These are phyloP conservation scores for Kodamaea lidongshanica DNA, from an alignment of 805 yeast species.

Conservation along the genomic window DNA sequence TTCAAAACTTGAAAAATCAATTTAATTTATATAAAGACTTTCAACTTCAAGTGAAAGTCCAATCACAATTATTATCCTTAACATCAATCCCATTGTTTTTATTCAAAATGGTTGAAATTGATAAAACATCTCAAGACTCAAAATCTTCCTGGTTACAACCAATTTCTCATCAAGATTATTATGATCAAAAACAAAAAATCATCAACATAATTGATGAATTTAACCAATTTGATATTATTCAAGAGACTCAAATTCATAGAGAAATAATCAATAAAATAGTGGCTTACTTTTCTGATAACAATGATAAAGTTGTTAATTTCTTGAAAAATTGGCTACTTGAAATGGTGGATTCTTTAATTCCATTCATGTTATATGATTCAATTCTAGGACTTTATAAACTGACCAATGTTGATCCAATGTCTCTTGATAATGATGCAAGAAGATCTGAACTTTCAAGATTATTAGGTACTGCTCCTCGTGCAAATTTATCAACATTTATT, in stretches of 20 bases:
- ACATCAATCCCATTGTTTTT: conserved; percentile 31
- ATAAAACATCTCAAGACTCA: conserved; percentile 6
- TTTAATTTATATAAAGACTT: conserved; percentile 38
- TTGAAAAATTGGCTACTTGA: conserved; percentile 37
- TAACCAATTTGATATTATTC: conserved; percentile 11
- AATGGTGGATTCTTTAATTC: conserved; percentile 36
- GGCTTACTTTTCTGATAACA: conserved; percentile 7
- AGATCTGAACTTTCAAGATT: conserved; percentile 18
- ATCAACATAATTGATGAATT: conserved; percentile 18
- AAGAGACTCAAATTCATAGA: conserved; percentile 19
- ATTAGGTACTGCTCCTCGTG: conserved; percentile 32
- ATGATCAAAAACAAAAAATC: conserved; percentile 29
- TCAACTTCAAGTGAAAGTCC: conserved; percentile 28
- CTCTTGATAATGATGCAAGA: conserved; percentile 10
- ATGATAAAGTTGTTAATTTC: conserved; percentile 20
- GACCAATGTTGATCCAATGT: conserved; percentile 3
- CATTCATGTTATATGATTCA: conserved; percentile 35
- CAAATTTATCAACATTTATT: conserved; percentile 33
- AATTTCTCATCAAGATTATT: conserved; percentile 26
- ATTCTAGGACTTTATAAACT: conserved; percentile 17
- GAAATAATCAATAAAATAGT: conserved; percentile 17
- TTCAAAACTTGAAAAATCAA: conserved; percentile 32
- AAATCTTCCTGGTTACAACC: conserved; percentile 25
- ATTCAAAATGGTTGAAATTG: conserved; percentile 15
- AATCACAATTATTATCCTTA: conserved; percentile 16